Base-by-base conservation (phyloP, 148 eudicot genomes). In the Pouteria glomerata region DNA sequence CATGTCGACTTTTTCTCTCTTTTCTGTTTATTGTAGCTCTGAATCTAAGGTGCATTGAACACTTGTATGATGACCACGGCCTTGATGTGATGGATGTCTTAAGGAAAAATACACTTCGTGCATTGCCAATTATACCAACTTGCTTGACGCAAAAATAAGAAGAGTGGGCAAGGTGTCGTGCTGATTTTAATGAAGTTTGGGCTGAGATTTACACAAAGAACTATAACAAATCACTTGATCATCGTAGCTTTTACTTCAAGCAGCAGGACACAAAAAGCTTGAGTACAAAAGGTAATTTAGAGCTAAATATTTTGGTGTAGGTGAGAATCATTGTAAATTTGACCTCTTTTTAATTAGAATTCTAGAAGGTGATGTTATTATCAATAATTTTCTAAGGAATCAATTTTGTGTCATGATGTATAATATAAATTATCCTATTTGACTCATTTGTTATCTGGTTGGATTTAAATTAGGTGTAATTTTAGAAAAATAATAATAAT, bases 121-220 rank as follows among this genome's bases (percentile, higher is more conserved):
- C 90, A 18, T 75, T 92, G 80, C 87, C 93, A 65, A 96, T 92
- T 62, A 76, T 92, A 29, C 75, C 90, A 67, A 86, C 85, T 70
- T 91, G 96, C 68, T 86, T 92, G 57, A 88, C 88, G 78, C 96
- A 89, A 81, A 92, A 90, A 80, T 88, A 92, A 77, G 92, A 92
- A 73, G 97, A 92, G 72, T 92, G 96, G 97, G 82, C 87, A 19
- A 86, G 80, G 83, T 88, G 93, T 72, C 93, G 89, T 42, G 56
- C 81, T 63, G 97, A 90, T 73, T 90, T n/a, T n/a, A n/a, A n/a
- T n/a, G n/a, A n/a, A n/a, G n/a, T n/a, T n/a, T n/a, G n/a, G n/a
- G n/a, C n/a, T 70, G 91, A 90, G 41, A 82, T 88, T 27, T 89
- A 90, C 77, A 78, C 92, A 27, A 88, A 85, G 83, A 92, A 92